These are phyloP conservation scores for Elaeis guineensis DNA, from an alignment of 176 grass and related monocot species.

Conservation along the genomic window DNA sequence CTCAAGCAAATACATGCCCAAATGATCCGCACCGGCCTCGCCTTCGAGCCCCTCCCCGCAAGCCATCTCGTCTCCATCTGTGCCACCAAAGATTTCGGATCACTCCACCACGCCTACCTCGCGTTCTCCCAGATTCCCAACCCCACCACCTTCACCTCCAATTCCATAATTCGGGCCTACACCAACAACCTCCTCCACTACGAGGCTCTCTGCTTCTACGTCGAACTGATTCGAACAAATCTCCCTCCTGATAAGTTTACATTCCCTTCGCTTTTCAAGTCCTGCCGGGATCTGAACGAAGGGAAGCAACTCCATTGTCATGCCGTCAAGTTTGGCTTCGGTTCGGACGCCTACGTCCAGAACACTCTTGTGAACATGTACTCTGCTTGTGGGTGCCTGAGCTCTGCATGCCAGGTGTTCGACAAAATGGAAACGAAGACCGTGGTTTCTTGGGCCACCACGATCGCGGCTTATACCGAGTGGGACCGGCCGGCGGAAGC, in stretches of 20 bases:
- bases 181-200: slow-evolving; percentile 3
- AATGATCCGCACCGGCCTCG: slow-evolving; percentile 8
- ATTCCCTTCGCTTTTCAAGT: slow-evolving; percentile 9
- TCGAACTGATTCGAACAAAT: neutral
- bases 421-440: slow-evolving; percentile 10
- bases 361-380: slow-evolving; percentile 15
- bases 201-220: slow-evolving; percentile 6
- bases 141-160: slow-evolving; percentile 20
- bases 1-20: slow-evolving; percentile 15
- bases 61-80: slow-evolving; percentile 3
- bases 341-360: slow-evolving; percentile 7
- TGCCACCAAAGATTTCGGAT: neutral
- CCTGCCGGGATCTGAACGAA: neutral
- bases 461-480: slow-evolving; percentile 13
- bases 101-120: slow-evolving; percentile 6
- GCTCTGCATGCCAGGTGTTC: slow-evolving; percentile 3
- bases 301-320: slow-evolving; percentile 17
- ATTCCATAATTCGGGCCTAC: slow-evolving; percentile 14
- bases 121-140: slow-evolving; percentile 2
- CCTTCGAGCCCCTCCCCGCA: neutral
- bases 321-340: slow-evolving; percentile 13
- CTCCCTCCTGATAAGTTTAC: slow-evolving; percentile 8
- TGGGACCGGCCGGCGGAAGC: slow-evolving; percentile 7
- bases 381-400: slow-evolving; percentile 3
- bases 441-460: slow-evolving; percentile 14